Evolutionary conservation across 495 filamentous ascomycete genomes (phyloP), one percentile per base, ranked within the genome.

Genomic region (Daldinia childiae): DNA sequence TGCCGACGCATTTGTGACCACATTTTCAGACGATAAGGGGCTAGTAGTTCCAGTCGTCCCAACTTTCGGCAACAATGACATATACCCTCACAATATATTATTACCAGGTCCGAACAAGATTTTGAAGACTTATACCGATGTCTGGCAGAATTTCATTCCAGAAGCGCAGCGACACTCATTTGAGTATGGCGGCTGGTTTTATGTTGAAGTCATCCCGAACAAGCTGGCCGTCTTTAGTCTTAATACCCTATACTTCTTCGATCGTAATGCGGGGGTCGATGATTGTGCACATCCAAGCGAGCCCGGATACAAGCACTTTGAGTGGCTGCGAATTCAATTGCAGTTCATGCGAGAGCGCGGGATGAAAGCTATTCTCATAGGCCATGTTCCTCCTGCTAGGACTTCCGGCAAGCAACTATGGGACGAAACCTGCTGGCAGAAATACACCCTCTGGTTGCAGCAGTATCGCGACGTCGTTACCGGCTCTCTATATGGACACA

Each of bases 401-500:
- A 93, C 93, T 0, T 86, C 90, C 1, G 88, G 87, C 74, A 99
- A 99, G 84, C 84, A 83, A 63, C 88, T 87, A 71, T 99, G 95
- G 95, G 93, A 97, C 66, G 86, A 88, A 73, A 93, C 91, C 0
- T 99, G 95, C 81, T 99, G 96, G 95, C 95, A 97, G 78, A 97
- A 97, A 76, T 99, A 97, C 79, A 91, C 94, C 0, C 82, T 98
- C 3, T 98, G 93, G 93, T 78, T 94, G 71, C 84, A 88, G 73
- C 92, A 93, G 73, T 99, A 93, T 74, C 91, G 96, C 38, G 95
- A 99, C 78, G 90, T 99, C 11, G 82, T 99, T 11, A 86, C 93
- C 38, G 87, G 87, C 6, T 88, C 88, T 15, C 62, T 95, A 15
- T 99, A 92, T 71, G 95, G 95, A 1, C 95, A 99, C 77, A 98